Conservation (phyloP, 192 early-diverging fungal species). For the Coemansia interrupta region DNA sequence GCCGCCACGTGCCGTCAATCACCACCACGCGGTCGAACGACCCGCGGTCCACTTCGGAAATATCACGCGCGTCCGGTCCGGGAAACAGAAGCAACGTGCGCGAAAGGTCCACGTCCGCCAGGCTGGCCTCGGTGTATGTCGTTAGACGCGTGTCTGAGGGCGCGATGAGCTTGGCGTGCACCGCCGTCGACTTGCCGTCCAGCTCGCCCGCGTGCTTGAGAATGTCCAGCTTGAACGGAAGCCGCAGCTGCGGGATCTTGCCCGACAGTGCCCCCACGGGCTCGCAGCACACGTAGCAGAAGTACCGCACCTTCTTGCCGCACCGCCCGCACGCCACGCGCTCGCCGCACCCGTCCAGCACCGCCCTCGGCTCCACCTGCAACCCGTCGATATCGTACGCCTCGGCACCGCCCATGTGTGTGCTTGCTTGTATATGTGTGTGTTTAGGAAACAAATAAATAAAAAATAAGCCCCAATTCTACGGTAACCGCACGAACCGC, state of each 20-base stretch:
- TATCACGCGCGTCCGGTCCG: conserved; percentile 67
- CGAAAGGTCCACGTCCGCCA: conserved; percentile 61
- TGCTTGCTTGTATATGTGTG: neutral
- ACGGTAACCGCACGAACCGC: too few species aligned
- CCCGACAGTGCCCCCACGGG: conserved; percentile 51
- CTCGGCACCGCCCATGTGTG: conserved; percentile 15
- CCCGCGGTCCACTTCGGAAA: conserved; percentile 62
- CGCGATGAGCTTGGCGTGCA: conserved; percentile 80
- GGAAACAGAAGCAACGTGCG: conserved; percentile 79
- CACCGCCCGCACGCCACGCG: conserved; percentile 60
- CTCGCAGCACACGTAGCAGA: conserved; percentile 68
- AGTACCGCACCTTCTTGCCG: conserved; percentile 63
- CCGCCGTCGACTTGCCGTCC: conserved; percentile 82
- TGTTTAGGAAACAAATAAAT: neutral
- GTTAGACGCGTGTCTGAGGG: conserved; percentile 65
- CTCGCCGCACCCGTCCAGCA: conserved; percentile 42
- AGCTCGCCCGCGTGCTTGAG: conserved; percentile 77
- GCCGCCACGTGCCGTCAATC: conserved; percentile 95
- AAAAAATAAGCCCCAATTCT: neutral
- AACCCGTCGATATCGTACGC: conserved; percentile 41
- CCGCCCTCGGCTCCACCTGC: conserved; percentile 17
- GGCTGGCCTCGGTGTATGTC: conserved; percentile 49
- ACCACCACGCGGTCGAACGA: conserved; percentile 77
- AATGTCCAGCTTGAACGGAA: conserved; percentile 73
- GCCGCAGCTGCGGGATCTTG: conserved; percentile 59